Evolutionary conservation across 768 basidiomycete species (phyloP).

Genomic region (Termitomyces sp.): DNA sequence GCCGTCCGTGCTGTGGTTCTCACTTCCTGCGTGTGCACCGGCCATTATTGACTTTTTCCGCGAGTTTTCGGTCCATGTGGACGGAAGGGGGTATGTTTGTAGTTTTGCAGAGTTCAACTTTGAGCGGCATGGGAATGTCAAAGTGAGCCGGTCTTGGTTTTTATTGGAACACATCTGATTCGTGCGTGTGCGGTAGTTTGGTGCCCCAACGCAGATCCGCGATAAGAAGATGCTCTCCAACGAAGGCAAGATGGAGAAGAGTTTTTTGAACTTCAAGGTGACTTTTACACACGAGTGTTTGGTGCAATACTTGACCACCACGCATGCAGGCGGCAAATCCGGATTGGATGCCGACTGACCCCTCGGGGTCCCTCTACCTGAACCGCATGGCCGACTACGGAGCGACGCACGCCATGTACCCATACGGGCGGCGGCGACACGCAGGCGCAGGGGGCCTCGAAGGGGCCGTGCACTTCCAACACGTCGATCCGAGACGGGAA

Average conservation of each 20-base stretch:
- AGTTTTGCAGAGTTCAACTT: conserved; percentile 99
- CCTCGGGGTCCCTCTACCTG: conserved; percentile 86
- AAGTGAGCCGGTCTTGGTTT: conserved; percentile 36
- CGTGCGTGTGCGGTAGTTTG: conserved; percentile 48
- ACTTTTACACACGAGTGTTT: neutral
- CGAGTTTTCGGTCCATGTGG: conserved; percentile 95
- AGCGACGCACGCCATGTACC: conserved; percentile 37
- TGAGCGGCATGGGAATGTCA: conserved; percentile 88
- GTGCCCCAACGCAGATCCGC: conserved; percentile 65
- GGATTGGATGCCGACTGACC: conserved; percentile 94
- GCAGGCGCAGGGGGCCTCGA: conserved; percentile 14
- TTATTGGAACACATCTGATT: neutral
- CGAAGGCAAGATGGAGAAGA: conserved; percentile 99
- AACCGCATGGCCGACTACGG: conserved; percentile 73
- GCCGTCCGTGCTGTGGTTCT: conserved; percentile 91
- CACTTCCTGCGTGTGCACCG: conserved; percentile 84
- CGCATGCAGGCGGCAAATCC: conserved; percentile 79
- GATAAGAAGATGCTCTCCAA: conserved; percentile 80
- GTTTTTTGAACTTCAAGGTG: conserved; percentile 90
- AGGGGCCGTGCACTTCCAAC: conserved; percentile 25
- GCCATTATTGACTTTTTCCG: conserved; percentile 97
- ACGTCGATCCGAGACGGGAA: conserved; percentile 26
- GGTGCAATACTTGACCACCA: neutral
- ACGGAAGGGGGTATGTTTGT: conserved; percentile 94
- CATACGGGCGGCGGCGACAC: conserved; percentile 23